Evolutionary conservation across 2,329 filamentous ascomycete genomes (phyloP).

Genomic region (Pyrenophora tritici-repentis): DNA sequence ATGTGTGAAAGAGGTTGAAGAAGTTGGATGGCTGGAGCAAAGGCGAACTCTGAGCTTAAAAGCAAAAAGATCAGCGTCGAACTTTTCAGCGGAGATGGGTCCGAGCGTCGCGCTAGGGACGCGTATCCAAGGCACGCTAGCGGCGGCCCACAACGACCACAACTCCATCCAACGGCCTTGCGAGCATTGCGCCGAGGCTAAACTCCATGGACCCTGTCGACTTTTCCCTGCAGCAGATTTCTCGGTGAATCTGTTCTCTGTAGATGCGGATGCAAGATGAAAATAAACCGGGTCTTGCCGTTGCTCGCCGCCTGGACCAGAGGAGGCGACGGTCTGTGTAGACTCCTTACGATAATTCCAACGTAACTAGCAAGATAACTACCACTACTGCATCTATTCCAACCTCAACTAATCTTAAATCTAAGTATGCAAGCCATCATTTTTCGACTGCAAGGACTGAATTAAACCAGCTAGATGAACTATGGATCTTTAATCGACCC

Average conservation of each 20-base stretch:
- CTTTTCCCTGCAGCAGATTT: too few relatives aligned
- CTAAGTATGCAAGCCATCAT: too few relatives aligned
- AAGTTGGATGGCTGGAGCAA: slow-evolving; percentile 15
- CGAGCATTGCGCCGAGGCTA: background rate
- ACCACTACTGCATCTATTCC: too few relatives aligned
- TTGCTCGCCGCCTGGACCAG: too few relatives aligned
- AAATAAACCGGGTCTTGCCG: too few relatives aligned
- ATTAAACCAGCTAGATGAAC: too few relatives aligned
- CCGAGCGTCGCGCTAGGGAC: slow-evolving; percentile 4
- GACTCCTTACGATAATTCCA: too few relatives aligned
- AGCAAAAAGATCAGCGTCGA: slow-evolving; percentile 17
- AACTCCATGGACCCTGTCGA: background rate
- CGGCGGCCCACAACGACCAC: slow-evolving; percentile 5
- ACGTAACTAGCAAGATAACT: too few relatives aligned
- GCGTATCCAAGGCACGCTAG: slow-evolving; percentile 9
- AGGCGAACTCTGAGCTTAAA: slow-evolving; percentile 21
- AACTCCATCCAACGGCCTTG: slow-evolving; percentile 4
- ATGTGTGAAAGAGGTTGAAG: slow-evolving; percentile 25
- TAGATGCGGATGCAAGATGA: background rate
- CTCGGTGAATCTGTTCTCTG: background rate
- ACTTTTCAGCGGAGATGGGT: slow-evolving; percentile 19
- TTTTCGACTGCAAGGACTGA: too few relatives aligned
- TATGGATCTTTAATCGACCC: too few relatives aligned
- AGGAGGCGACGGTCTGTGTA: too few relatives aligned
- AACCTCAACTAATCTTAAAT: too few relatives aligned